Percentiles rank a stretch among this genome's conserved stretches.
Conservation (phyloP, 2,329 filamentous ascomycete genomes). For the Zymoseptoria ardabiliae region DNA sequence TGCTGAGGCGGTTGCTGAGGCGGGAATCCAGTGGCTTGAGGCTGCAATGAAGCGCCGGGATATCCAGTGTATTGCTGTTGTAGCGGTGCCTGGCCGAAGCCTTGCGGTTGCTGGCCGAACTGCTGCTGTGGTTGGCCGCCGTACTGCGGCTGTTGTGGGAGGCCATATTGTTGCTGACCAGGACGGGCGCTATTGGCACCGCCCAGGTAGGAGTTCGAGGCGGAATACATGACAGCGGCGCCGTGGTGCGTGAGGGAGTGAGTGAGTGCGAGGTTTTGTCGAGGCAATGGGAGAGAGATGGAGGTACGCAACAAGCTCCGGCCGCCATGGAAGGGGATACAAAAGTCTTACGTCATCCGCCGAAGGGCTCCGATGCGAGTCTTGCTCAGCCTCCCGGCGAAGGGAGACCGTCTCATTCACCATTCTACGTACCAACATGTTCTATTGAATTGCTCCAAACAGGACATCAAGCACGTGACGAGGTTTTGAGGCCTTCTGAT, state of each 20-base stretch:
- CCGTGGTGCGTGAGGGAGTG: not conserved
- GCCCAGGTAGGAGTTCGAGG: slow-evolving; percentile 78
- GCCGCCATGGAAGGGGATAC: too few species aligned
- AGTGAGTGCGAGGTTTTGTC: not conserved
- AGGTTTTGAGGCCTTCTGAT: too few species aligned
- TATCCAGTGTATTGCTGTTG: slow-evolving; percentile 65
- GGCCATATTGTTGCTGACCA: slow-evolving; percentile 52
- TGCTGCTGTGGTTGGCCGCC: slow-evolving; percentile 42
- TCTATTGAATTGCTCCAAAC: too few species aligned
- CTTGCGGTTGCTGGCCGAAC: slow-evolving; percentile 49
- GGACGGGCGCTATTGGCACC: slow-evolving; percentile 69
- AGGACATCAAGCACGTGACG: too few species aligned
- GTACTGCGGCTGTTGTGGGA: slow-evolving; percentile 39
- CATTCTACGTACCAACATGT: too few species aligned
- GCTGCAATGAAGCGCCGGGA: slow-evolving; percentile 35
- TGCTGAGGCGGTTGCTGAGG: slow-evolving; percentile 30
- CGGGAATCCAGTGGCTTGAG: slow-evolving; percentile 30
- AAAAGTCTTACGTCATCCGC: too few species aligned
- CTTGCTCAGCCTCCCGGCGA: too few species aligned
- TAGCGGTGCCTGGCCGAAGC: slow-evolving; percentile 45
- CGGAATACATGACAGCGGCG: slow-evolving; percentile 67
- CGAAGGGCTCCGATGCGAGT: too few species aligned
- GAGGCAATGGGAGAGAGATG: not conserved
- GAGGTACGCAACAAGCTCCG: not conserved
- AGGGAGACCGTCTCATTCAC: too few species aligned